Evolutionary conservation across 441 rosid genomes (phyloP), one percentile per base, ranked within the genome.

Genomic region (Euphorbia schlechtendalii): DNA sequence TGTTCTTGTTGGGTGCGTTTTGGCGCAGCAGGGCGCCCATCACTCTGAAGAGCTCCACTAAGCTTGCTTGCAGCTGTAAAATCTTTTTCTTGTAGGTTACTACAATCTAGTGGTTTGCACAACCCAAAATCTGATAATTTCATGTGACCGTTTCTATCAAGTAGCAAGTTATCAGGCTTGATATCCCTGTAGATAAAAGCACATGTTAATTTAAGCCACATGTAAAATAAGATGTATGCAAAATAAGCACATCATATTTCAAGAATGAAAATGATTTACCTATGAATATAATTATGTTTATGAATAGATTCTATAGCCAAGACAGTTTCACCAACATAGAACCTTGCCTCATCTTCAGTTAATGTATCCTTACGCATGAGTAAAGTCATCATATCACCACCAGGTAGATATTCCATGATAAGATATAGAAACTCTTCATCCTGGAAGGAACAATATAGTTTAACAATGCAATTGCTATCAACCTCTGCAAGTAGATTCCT

Each of bases 331-430:
- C 93, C 96, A 65, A 92, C 93, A 75, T 92, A 92, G 83, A 92
- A 92, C 70, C 84, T 82, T 40, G 98, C 90, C 82, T 92, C 96
- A 59, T 92, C 96, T 77, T 89, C 98, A 40, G 96, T 86, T 72
- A 92, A 81, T 58, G 87, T 84, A 59, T 92, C 96, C 75, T 89
- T 92, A 63, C 98, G 86, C 98, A 92, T 92, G 21, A 92, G 80
- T 70, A 92, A 84, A 69, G 98, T 92, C 96, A 92, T 92, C 98
- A 92, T 92, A 86, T 92, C 98, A 68, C 98, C 98, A 70, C 98
- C 98, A 71, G 98, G 96, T 71, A 92, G 76, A 81, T 92, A 92
- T 76, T 92, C 98, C 98, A 92, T 92, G 46, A 92, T 83, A 18
- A 92, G 92, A 80, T 92, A 92, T 32, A 92, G 73, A 74, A 83